Evolutionary conservation across 805 yeast species (phyloP), one percentile per base, ranked within the genome.

Genomic region (Pichia phayaonensis): DNA sequence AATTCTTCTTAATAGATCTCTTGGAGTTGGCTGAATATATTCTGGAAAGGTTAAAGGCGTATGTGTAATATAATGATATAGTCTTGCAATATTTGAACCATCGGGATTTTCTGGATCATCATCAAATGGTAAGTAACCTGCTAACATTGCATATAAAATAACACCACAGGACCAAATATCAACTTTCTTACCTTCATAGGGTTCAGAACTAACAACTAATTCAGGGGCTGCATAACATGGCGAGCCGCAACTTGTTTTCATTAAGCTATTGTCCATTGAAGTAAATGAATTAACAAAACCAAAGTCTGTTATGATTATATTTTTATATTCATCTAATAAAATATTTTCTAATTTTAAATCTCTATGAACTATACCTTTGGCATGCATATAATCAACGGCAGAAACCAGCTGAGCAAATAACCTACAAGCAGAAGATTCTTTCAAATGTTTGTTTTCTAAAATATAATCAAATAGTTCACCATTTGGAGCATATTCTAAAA

Each of bases 191-290:
- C 96, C 97, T 58, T 86, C 89, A 64, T 94, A 94, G 16, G 95
- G 90, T 48, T 82, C 78, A 55, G 83, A 87, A 13, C 92, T 84
- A 29, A 90, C 84, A 3, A 94, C 99, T 51, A 94, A 71, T 65
- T 94, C 99, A 0, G 99, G 99, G 1, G 99, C 99, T 0, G 99
- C 99, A 67, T 92, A 92, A 66, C 99, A 92, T 1, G 99, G 99
- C 3, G 96, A 88, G 1, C 99, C 99, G 67, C 99, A 92, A 38
- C 90, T 81, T 1, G 98, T 92, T 63, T 83, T 83, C 98, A 92
- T 94, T 43, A 88, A 71, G 64, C 89, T 96, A 56, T 76, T 76
- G 21, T 74, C 76, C 36, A 69, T 68, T 24, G 50, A 40, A 45
- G 69, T 70, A 69, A 83, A 94, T 27, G 92, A 84, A 68, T 94